Evolutionary conservation across 108 stramenopile species (phyloP), one percentile per base, ranked within the genome.

Genomic region (Chaetoceros tenuissimus): DNA sequence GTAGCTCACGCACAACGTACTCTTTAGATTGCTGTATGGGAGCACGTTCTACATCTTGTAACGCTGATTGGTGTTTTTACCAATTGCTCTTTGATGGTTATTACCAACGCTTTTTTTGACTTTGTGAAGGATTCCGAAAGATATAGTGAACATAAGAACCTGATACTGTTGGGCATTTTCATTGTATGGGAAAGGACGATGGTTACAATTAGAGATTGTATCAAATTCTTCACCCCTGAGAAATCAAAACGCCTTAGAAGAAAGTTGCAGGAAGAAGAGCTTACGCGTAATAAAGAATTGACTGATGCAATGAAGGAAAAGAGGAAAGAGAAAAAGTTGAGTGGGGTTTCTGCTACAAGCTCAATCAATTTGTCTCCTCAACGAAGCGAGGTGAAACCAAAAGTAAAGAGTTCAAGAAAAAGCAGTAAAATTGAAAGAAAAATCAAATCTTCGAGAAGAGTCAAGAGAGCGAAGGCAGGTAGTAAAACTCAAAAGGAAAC

Each of bases 21-120:
- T 10, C 13, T 40, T 10, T 13, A 40, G 34, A 97, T 99, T 34
- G 98, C 96, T 43, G 85, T 96, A 24, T 99, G 97, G 97, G 84
- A 93, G 51, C 89, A 92, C 55, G 84, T 97, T 43, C 81, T 99
- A 17, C 90, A 94, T 55, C 83, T 98, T 70, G 95, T 99, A 28
- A 93, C 94, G 2, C 83, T 96, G 1, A 78, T 96, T 66, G 95
- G 95, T 1, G 85, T 97, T 20, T 72, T 99, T 18, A 96, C 93
- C 51, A 99, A 99, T 67, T 95, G 91, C 60, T 90, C 88, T 57
- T 65, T 97, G 34, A 87, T 98, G 69, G 89, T 87, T 16, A 91
- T 96, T 49, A 92, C 95, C 16, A 91, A 73, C 55, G 52, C 66
- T 0, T 52, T 81, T 20, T 79, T 95, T 57, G 70, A 74, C 8